A percentile compares a stretch with the other conserved stretches of the same genome.
Evolutionary conservation across 2,329 filamentous ascomycete genomes (phyloP).

Genomic region (Penicillium freii): DNA sequence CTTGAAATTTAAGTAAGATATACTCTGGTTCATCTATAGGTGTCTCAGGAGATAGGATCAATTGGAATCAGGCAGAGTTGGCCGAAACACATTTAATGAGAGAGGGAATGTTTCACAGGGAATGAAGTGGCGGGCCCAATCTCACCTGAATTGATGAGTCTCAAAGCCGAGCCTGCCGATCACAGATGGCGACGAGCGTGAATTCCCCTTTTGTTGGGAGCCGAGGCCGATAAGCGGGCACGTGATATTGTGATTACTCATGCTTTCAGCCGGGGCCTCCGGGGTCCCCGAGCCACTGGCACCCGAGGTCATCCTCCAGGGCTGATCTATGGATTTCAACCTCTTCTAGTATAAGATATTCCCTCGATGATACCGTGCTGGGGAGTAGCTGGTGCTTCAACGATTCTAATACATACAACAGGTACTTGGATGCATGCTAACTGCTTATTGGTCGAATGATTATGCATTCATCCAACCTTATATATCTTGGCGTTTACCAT

Average conservation of each 20-base stretch:
- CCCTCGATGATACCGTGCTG: too few relatives aligned
- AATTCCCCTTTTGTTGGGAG: constrained; percentile 4
- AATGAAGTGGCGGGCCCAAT: not conserved
- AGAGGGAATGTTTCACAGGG: not conserved
- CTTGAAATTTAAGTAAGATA: not conserved
- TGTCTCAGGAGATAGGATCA: not conserved
- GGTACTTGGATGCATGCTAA: not conserved
- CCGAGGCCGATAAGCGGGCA: not conserved
- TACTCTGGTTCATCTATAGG: constrained; percentile 1
- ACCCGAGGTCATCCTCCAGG: not conserved
- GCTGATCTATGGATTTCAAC: too few relatives aligned
- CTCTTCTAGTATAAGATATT: not conserved
- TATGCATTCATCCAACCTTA: not conserved
- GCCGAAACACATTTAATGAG: not conserved
- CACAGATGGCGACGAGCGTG: not conserved
- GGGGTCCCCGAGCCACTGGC: not conserved
- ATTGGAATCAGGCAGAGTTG: not conserved
- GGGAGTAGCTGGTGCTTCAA: not conserved
- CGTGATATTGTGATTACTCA: constrained; percentile 6
- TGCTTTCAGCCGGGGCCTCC: not conserved
- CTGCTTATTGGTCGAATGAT: not conserved
- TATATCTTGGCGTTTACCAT: not conserved
- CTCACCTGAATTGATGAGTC: not conserved
- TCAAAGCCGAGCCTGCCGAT: constrained; percentile 1
- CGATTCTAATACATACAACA: not conserved